Base-by-base conservation (phyloP, 2,329 filamentous ascomycete genomes). In the Aureobasidium zeae region DNA sequence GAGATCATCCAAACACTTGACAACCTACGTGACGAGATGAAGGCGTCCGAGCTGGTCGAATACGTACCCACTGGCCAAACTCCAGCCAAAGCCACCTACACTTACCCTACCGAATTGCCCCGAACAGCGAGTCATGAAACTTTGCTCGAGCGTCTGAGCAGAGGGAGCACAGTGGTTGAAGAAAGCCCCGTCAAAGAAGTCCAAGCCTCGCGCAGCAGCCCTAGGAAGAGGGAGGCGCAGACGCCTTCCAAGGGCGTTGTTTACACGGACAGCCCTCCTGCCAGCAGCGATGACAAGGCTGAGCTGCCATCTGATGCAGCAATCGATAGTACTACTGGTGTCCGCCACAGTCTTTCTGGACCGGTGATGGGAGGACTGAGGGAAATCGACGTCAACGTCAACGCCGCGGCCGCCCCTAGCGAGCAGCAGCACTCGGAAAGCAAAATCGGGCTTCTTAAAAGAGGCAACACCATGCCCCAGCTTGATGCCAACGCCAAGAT, bases 51-150 rank as follows among this genome's bases (percentile, higher is more conserved):
- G 4, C 70, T 96, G 41, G 73, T 79, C 42, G 87, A 95, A 58
- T 96, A 96, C 61, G 70, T 77, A 26, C 76, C 84, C 0, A 96
- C 91, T 0, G 89, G 91, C 39, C 73, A 82, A 34, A 96, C 91
- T 1, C 91, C 91, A 0, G 77, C 83, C 57, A 91, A 88, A 64
- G 68, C 72, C 21, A 71, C 78, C 41, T 98, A 96, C 63, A 71
- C 77, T n/a, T 94, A 86, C 56, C 84, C 86, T 0, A 83, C 76
- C 1, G 69, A 73, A 2, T 71, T 98, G 1, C 91, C 91, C 3
- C 78, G 80, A 19, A 96, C 91, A 0, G 74, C 78, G 55, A 55
- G 65, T 1, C 76, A 80, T 54, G 73, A 79, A 10, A 65, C 61
- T 10, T 64, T 82, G 20, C 64, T 79, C 10, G 69, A 74, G 15